Base-by-base conservation (phyloP, 768 basidiomycete genomes). In the Daedaleopsis sinensis region DNA sequence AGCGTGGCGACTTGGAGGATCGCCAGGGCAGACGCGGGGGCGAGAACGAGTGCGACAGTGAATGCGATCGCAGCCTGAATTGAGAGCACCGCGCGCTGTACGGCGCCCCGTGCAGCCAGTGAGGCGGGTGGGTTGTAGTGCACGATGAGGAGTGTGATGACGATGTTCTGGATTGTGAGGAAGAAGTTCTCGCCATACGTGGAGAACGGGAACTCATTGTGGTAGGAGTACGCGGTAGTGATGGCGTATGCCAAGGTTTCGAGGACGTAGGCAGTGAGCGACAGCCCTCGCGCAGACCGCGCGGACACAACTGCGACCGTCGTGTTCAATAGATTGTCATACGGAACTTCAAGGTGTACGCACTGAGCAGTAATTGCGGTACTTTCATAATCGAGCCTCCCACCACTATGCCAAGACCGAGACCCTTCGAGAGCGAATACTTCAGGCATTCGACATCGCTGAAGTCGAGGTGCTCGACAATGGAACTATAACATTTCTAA, bases 131-230 rank as follows among this genome's bases (percentile, higher is more conserved):
- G 81, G 15, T 82, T 69, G 70, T 90, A 89, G 73, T 78, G 77
- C 52, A 95, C 82, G 74, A 96, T 96, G 67, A 96, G 86, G 69
- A 94, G 81, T 16, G 93, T 94, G 72, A 98, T 94, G 76, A 91
- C 62, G 67, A 89, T 79, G 78, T 96, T 94, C 75, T 96, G 94
- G 60, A 94, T 70, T 35, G 93, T 88, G 52, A 98, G 83, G 85
- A 98, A 98, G 58, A 95, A 73, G 79, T 96, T 98, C 76, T 99
- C 97, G 70, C 97, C 97, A 62, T 98, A 99, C 0, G 97, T 98
- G 19, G 93, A 94, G 80, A 98, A 97, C 0, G 97, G 94, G 75
- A 96, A 98, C 23, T 79, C 74, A 70, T 93, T 90, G 23, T 94
- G 82, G 68, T 85, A 86, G 2, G 95, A 90, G 76, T 98, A 99